Conservation (phyloP, 306 rosid species). For the Fagus sylvatica region DNA sequence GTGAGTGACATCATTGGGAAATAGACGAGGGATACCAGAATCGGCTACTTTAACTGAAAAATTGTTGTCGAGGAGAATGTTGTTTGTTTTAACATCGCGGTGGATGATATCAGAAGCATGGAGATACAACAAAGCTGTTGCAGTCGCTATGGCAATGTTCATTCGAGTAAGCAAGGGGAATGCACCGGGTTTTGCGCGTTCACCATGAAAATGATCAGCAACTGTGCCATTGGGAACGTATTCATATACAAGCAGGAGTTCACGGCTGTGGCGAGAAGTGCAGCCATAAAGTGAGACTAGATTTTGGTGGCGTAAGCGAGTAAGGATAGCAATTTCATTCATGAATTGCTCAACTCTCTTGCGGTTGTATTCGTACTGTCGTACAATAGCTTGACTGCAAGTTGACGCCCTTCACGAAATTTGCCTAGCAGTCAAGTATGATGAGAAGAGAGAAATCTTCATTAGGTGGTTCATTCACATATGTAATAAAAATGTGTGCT, state of each 20-base stretch:
- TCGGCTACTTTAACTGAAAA: constrained; percentile 82
- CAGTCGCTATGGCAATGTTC: constrained; percentile 77
- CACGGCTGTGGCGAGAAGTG: constrained; percentile 80
- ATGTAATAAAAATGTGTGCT: too few species aligned
- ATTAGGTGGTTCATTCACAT: too few species aligned
- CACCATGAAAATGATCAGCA: constrained; percentile 82
- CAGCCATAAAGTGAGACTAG: constrained; percentile 82
- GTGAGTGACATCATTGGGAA: constrained; percentile 66
- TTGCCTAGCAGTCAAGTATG: constrained; percentile 43
- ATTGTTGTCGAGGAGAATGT: constrained; percentile 69
- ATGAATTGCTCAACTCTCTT: constrained; percentile 81
- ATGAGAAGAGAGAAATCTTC: constrained; percentile 12
- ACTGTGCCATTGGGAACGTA: constrained; percentile 79
- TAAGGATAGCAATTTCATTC: constrained; percentile 66
- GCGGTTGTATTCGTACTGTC: constrained; percentile 76
- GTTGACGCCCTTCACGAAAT: constrained; percentile 66
- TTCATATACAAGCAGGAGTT: constrained; percentile 85
- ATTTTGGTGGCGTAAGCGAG: constrained; percentile 59
- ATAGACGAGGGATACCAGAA: constrained; percentile 84
- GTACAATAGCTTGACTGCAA: constrained; percentile 80
- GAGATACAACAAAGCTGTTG: constrained; percentile 72
- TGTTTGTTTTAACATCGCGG: constrained; percentile 79
- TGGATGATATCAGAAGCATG: constrained; percentile 75
- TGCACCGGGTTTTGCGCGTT: constrained; percentile 41
- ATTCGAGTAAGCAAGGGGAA: constrained; percentile 62